These are phyloP conservation scores for Jamesozyma piceae DNA, from an alignment of 805 yeast species.

Conservation along the genomic window DNA sequence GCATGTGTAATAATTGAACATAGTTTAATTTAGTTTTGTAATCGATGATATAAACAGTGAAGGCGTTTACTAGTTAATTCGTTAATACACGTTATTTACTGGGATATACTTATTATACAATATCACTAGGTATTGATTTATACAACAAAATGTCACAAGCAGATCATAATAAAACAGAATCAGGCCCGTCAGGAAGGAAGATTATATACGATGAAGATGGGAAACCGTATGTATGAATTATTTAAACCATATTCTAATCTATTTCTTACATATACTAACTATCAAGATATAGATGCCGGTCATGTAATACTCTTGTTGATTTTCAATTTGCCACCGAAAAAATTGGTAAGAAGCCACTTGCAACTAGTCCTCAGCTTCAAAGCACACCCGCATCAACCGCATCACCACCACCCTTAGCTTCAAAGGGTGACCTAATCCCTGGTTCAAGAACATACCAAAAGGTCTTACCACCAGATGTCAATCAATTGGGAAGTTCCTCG, in stretches of 20 bases:
- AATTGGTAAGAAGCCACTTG: conserved; percentile 4
- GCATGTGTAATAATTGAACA: too few species aligned
- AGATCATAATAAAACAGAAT: neutral
- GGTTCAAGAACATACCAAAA: conserved; percentile 30
- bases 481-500: conserved; percentile 67
- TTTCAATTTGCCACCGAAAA: conserved; percentile 53
- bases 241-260: neutral
- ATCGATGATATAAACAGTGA: too few species aligned
- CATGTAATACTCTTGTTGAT: conserved; percentile 76
- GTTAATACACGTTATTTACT: too few species aligned
- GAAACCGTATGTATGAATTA: conserved; percentile 61
- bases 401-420: too few species aligned
- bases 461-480: conserved; percentile 83
- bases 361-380: too few species aligned
- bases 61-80: too few species aligned
- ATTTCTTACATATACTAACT: too few species aligned
- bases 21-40: too few species aligned
- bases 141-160: neutral
- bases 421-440: conserved; percentile 14
- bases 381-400: too few species aligned
- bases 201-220: conserved; percentile 80
- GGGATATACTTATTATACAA: too few species aligned
- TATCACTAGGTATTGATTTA: too few species aligned
- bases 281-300: conserved; percentile 52
- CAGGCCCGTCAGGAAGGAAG: conserved; percentile 53